These are phyloP conservation scores for Hygrocybe punicea DNA, from an alignment of 768 basidiomycete species.

Conservation along the genomic window DNA sequence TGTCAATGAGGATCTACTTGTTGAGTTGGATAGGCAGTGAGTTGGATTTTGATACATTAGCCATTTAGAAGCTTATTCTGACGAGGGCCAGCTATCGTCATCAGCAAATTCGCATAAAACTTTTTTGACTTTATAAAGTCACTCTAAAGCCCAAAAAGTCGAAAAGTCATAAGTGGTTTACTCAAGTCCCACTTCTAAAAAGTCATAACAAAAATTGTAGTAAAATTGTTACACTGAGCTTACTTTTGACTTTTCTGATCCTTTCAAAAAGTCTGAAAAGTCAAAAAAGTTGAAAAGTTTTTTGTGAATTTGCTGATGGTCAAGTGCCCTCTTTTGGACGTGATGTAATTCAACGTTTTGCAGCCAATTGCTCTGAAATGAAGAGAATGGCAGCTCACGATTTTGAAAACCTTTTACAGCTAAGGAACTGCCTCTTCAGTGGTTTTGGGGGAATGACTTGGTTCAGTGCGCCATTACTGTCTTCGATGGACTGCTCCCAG, in stretches of 20 bases:
- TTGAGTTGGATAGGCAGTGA: slow-evolving; percentile 1
- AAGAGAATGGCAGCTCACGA: slow-evolving; percentile 22
- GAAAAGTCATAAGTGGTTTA: no score
- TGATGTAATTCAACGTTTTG: slow-evolving; percentile 21
- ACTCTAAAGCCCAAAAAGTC: no score
- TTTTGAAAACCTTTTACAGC: slow-evolving; percentile 33
- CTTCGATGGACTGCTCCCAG: slow-evolving; percentile 31
- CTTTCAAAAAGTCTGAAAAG: no score
- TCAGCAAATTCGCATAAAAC: no score
- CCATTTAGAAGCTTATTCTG: not conserved
- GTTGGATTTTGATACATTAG: not conserved
- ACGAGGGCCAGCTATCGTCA: not conserved
- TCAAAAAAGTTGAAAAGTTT: no score
- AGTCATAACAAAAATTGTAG: no score
- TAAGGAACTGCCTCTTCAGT: not conserved
- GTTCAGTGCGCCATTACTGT: slow-evolving; percentile 7
- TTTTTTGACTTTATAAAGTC: no score
- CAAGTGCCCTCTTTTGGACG: slow-evolving; percentile 10
- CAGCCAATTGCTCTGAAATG: slow-evolving; percentile 18
- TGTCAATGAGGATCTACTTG: not conserved
- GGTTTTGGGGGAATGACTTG: not conserved
- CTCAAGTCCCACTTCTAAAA: no score
- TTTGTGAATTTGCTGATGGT: no score
- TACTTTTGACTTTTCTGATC: no score
- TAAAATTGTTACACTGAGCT: no score